These are phyloP conservation scores for Aspergillus indologenus DNA, from an alignment of 495 filamentous ascomycete species.

Conservation along the genomic window DNA sequence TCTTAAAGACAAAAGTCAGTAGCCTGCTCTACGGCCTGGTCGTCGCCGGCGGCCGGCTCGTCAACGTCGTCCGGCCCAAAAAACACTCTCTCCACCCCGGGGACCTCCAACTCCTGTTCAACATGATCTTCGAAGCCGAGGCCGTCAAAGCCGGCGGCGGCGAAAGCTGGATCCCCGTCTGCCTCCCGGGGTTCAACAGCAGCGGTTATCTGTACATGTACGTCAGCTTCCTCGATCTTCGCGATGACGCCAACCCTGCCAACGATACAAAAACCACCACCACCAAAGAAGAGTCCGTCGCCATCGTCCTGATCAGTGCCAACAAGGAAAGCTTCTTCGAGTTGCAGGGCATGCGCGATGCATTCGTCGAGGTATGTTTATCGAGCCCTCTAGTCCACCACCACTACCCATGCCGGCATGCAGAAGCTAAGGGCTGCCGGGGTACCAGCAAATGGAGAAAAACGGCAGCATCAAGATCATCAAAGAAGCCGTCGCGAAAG, in stretches of 20 bases:
- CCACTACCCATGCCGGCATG: too few species aligned
- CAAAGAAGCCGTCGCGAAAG: slow-evolving; percentile 63
- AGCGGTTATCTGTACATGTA: slow-evolving; percentile 99
- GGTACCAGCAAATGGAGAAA: slow-evolving; percentile 66
- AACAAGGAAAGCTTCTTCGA: slow-evolving; percentile 92
- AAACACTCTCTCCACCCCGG: slow-evolving; percentile 95
- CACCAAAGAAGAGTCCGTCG: slow-evolving; percentile 70
- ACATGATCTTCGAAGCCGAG: slow-evolving; percentile 97
- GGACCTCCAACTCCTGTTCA: slow-evolving; percentile 94
- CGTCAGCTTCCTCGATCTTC: slow-evolving; percentile 76
- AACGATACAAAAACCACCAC: slow-evolving; percentile 40
- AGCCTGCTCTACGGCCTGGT: slow-evolving; percentile 89
- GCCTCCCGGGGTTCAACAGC: slow-evolving; percentile 95
- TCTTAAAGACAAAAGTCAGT: slow-evolving; percentile 70
- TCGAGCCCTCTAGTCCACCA: background rate
- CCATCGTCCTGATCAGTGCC: slow-evolving; percentile 86
- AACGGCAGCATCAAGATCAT: slow-evolving; percentile 74
- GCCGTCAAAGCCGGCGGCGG: slow-evolving; percentile 84
- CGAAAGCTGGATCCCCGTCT: slow-evolving; percentile 97
- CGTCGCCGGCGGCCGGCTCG: slow-evolving; percentile 88
- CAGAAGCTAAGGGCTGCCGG: too few species aligned
- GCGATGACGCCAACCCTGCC: slow-evolving; percentile 28
- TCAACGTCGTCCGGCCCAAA: slow-evolving; percentile 89
- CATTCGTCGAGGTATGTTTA: slow-evolving; percentile 59
- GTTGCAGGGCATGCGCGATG: slow-evolving; percentile 78